Percentiles rank a stretch among this genome's conserved stretches.
These are phyloP conservation scores for Coemansia sp. DNA, from an alignment of 192 early-diverging fungal species.

Conservation along the genomic window DNA sequence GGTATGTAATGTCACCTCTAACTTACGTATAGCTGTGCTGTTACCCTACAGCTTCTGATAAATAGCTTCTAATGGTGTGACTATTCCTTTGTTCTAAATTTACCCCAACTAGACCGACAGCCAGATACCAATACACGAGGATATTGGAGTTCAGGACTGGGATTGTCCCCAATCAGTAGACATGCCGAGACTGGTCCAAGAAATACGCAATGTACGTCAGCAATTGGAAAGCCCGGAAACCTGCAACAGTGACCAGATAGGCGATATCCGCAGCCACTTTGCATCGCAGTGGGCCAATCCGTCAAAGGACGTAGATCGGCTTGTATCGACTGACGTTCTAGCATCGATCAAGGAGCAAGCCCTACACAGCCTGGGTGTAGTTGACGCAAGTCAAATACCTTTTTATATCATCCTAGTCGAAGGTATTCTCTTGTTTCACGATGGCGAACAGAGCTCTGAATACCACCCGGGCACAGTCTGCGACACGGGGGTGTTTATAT, in stretches of 20 bases:
- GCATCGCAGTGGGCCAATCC: slow-evolving; percentile 54
- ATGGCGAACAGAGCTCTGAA: slow-evolving; percentile 51
- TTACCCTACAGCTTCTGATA: not conserved
- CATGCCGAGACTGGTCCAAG: slow-evolving; percentile 31
- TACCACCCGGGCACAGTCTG: slow-evolving; percentile 28
- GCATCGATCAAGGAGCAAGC: slow-evolving; percentile 6
- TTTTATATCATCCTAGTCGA: slow-evolving; percentile 56
- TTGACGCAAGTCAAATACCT: slow-evolving; percentile 12
- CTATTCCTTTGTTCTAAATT: not conserved
- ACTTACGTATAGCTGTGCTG: not conserved
- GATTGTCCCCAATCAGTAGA: slow-evolving; percentile 77
- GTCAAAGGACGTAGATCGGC: slow-evolving; percentile 32
- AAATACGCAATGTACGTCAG: slow-evolving; percentile 10
- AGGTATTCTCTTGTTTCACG: slow-evolving; percentile 78
- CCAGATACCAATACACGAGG: slow-evolving; percentile 63
- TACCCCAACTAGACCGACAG: slow-evolving; percentile 46
- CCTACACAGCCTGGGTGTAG: slow-evolving; percentile 8
- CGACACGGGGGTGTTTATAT: slow-evolving; percentile 46
- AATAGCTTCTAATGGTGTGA: not conserved
- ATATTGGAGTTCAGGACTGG: slow-evolving; percentile 67
- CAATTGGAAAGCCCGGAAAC: not conserved
- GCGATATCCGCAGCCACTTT: slow-evolving; percentile 4
- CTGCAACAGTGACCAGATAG: not conserved
- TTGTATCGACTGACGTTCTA: slow-evolving; percentile 11
- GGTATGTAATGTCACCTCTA: slow-evolving; percentile 22